Evolutionary conservation across 768 basidiomycete species (phyloP), one percentile per base, ranked within the genome.

Genomic region (Mycena indigotica): DNA sequence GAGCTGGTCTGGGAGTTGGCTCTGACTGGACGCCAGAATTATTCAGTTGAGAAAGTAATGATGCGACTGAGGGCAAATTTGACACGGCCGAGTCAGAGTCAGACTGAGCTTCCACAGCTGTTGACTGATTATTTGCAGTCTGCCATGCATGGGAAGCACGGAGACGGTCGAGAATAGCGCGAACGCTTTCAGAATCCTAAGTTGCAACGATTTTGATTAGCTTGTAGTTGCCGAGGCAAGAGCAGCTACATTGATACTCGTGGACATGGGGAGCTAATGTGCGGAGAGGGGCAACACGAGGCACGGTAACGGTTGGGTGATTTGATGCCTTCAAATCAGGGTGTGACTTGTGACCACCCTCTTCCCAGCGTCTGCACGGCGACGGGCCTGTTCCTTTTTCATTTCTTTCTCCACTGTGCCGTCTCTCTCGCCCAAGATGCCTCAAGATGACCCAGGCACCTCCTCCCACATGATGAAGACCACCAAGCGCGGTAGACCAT

Each of bases 391-490:
- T 40, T 29, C 40, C 30, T 48, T 35, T 16, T 26, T 65, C 65
- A 68, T 70, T 44, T 69, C 69, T 69, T 71, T 59, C 69, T 65
- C 67, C 68, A 66, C 64, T 66, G 65, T 59, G 58, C 62, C 65
- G 62, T 46, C 56, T 55, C 61, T 67, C 69, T 67, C 25, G 46
- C 46, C 46, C 46, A 26, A 5, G 24, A 48, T 48, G 46, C 46
- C 46, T 12, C 24, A 24, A 67, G 71, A 80, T 49, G 76, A 81
- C 28, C 81, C 82, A 66, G 79, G 84, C 39, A 84, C 83, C 63
- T 85, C 89, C 39, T 93, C 91, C 25, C 95, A 96, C 73, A 92
- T 96, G 91, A 97, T 98, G 95, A 95, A 96, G 85, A 96, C 92
- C 15, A 96, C 95, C 70, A 93, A 93, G 80, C 86, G 95, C 69